These are phyloP conservation scores for Grigorovia transvaalensis DNA, from an alignment of 805 yeast genomes.

Conservation along the genomic window DNA sequence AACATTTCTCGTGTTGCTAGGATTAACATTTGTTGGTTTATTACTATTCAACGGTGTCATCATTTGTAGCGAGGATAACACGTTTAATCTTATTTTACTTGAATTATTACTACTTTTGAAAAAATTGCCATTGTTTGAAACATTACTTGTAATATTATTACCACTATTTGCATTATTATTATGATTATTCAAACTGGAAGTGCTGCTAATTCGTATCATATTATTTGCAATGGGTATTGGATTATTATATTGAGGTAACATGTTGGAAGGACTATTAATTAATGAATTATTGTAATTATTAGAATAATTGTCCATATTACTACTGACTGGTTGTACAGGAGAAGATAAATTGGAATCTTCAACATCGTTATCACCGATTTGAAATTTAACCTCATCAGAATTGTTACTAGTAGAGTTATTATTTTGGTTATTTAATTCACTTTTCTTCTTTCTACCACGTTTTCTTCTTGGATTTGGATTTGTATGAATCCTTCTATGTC, in stretches of 20 bases:
- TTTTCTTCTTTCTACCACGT: conserved; percentile 34
- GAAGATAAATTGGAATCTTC: conserved; percentile 2
- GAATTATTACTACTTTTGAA: conserved; percentile 6
- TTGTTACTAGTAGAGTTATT: not conserved
- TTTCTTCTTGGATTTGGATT: conserved; percentile 61
- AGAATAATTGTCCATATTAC: not conserved
- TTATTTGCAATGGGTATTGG: not conserved
- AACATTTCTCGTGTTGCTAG: not conserved
- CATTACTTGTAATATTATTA: not conserved
- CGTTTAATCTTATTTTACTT: conserved; percentile 24
- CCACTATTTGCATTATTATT: not conserved
- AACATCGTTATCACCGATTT: conserved; percentile 4
- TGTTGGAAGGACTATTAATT: not conserved
- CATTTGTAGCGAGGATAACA: conserved; percentile 45
- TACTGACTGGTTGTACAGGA: not conserved
- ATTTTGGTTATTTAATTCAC: not conserved
- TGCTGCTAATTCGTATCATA: not conserved
- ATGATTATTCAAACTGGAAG: not conserved
- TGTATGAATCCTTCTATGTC: conserved; percentile 64
- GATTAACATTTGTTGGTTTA: conserved; percentile 13
- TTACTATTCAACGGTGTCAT: conserved; percentile 43
- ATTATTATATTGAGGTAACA: not conserved
- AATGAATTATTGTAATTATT: not conserved
- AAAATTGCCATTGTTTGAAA: not conserved
- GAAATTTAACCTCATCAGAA: conserved; percentile 2